Conservation (phyloP, 805 yeast genomes). For the Saccharomyces mikatae region DNA sequence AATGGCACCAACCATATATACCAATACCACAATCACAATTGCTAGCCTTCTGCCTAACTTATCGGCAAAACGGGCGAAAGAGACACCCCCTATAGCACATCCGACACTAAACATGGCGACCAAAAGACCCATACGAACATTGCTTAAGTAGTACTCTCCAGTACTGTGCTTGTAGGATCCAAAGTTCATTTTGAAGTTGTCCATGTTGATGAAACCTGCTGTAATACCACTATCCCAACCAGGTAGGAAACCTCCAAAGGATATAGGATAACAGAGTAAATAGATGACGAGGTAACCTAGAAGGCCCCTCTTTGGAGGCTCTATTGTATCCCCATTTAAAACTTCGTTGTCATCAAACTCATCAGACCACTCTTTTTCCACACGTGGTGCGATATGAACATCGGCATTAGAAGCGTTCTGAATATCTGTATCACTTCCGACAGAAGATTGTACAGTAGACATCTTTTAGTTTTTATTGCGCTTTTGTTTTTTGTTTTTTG, state of each 20-base stretch:
- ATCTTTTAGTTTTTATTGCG: not conserved
- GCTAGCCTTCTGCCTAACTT: constrained; percentile 50
- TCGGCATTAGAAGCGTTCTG: not conserved
- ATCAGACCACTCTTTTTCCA: not conserved
- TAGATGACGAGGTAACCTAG: constrained; percentile 7
- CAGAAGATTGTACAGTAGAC: not conserved
- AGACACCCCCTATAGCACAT: constrained; percentile 25
- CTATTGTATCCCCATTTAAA: not conserved
- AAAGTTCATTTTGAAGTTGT: constrained; percentile 41
- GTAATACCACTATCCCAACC: constrained; percentile 68
- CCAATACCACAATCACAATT: constrained; percentile 43
- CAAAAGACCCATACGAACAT: constrained; percentile 41
- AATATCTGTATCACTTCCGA: not conserved
- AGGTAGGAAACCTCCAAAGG: constrained; percentile 58
- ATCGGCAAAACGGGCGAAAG: constrained; percentile 48
- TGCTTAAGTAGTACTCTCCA: constrained; percentile 37
- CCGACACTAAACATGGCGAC: constrained; percentile 36
- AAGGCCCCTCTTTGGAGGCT: not conserved
- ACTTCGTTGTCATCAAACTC: not conserved
- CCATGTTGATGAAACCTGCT: constrained; percentile 55
- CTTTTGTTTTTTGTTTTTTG: not conserved
- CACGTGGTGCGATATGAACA: not conserved
- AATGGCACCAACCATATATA: constrained; percentile 49
- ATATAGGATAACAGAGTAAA: constrained; percentile 34
- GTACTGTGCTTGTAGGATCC: constrained; percentile 36